Base-by-base conservation (phyloP, 352 stramenopile species). In the Globisporangium spiculum region DNA sequence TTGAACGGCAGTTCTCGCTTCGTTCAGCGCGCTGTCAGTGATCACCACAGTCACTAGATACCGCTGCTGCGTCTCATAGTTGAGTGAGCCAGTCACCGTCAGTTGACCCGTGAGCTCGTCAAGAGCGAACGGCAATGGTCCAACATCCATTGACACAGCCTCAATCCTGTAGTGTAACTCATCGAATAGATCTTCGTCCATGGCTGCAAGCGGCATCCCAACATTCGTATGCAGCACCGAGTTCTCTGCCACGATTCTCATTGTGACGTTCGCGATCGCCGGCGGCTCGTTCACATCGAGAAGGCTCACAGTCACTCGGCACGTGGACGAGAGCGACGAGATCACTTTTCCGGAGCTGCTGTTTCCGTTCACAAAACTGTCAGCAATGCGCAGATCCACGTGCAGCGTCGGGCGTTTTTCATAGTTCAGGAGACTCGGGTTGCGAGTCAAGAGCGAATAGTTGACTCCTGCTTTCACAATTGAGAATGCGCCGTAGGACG, bases 221-320 rank as follows among this genome's bases (percentile, higher is more conserved):
- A 68, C 63, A 24, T 18, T 26, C 6, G 53, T 27, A 41, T 69
- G 61, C 1, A 80, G 12, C 0, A 67, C 62, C 7, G 61, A n/a
- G 53, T 90, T 87, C 62, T 90, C 81, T 10, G 61, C 52, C 26
- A 87, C 57, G 2, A 62, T 69, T 53, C 72, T 62, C 57, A 69
- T 75, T 3, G 67, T 66, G 0, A 69, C 22, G 22, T 50, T 66
- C 27, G 61, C 67, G n/a, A 84, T 73, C 14, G 61, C 56, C 4
- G 81, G 81, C 22, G 78, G 59, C 30, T 90, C 81, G 30, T 90
- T 88, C 14, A 87, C 67, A 60, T 88, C 73, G 41, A 74, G 9
- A 0, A 90, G 61, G 22, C 77, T 32, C 27, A 90, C 67, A 18
- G 55, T 75, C 3, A 84, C 36, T 14, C 44, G 10, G 48, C 81